phyloP scores from a whole-genome alignment of 495 filamentous ascomycete species.

The Cercophora newfieldiana region DNA sequence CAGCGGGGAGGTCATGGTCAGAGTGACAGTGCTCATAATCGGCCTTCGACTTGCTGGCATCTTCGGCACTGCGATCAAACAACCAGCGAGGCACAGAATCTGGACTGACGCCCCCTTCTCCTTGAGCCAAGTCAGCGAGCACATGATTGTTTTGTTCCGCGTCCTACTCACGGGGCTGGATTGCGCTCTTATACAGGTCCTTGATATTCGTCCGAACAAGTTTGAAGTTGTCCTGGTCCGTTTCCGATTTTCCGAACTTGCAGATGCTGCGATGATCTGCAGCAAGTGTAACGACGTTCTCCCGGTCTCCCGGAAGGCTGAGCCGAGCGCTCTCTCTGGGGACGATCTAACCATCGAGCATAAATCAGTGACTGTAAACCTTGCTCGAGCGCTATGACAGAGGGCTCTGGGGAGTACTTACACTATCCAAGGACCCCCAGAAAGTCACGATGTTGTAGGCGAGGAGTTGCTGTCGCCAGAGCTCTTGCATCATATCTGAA shows the following conservation, averaged over 20 bases:
- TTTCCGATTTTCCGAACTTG: conserved; percentile 17
- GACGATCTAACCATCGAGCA: background rate
- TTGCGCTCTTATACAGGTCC: background rate
- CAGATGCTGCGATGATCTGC: conserved; percentile 23
- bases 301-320: conserved; percentile 12
- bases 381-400: background rate
- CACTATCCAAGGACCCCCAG: conserved; percentile 20
- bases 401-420: conserved; percentile 8
- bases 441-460: conserved; percentile 27
- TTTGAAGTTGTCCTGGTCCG: conserved; percentile 18
- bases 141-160: background rate
- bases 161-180: background rate
- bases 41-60: background rate
- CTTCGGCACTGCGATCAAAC: background rate
- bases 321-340: background rate
- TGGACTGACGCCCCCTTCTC: background rate
- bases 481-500: conserved; percentile 21
- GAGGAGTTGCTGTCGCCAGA: conserved; percentile 14
- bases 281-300: conserved; percentile 22
- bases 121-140: background rate
- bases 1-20: background rate
- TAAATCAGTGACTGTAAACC: background rate
- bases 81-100: background rate
- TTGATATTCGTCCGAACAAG: background rate
- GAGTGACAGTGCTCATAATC: background rate